Conservation (phyloP, 805 yeast species). For the Cyberlindnera japonica region DNA sequence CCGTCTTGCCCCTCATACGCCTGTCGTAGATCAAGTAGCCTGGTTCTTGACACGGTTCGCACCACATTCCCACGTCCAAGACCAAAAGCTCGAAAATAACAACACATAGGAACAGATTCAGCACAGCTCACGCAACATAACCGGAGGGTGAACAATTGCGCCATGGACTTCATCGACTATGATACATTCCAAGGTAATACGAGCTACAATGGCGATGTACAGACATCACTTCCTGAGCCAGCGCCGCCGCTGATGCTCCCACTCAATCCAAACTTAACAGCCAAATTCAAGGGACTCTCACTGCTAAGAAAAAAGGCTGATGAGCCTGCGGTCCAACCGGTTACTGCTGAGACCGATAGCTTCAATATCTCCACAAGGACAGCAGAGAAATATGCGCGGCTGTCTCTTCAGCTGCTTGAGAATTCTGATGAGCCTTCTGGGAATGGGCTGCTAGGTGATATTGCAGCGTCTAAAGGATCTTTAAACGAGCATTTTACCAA, state of each 20-base stretch:
- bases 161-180: slow-evolving; percentile 29
- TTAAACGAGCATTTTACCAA: slow-evolving; percentile 9
- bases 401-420: slow-evolving; percentile 39
- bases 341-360: background rate
- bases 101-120: no score
- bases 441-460: slow-evolving; percentile 11
- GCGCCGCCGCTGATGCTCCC: slow-evolving; percentile 39
- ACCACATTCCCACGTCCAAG: no score
- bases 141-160: no score
- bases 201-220: background rate
- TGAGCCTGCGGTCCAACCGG: slow-evolving; percentile 14
- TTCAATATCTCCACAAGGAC: slow-evolving; percentile 12
- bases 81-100: no score
- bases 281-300: slow-evolving; percentile 36
- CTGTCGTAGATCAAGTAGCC: no score
- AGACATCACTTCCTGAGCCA: slow-evolving; percentile 30
- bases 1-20: no score
- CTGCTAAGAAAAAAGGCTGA: slow-evolving; percentile 17
- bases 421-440: slow-evolving; percentile 12
- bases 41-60: no score
- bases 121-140: no score
- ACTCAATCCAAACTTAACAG: slow-evolving; percentile 32
- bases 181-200: slow-evolving; percentile 17
- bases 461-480: slow-evolving; percentile 3
- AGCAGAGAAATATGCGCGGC: slow-evolving; percentile 47